phyloP scores from a whole-genome alignment of 306 rosid genomes.

The Cicer yamashitae region DNA sequence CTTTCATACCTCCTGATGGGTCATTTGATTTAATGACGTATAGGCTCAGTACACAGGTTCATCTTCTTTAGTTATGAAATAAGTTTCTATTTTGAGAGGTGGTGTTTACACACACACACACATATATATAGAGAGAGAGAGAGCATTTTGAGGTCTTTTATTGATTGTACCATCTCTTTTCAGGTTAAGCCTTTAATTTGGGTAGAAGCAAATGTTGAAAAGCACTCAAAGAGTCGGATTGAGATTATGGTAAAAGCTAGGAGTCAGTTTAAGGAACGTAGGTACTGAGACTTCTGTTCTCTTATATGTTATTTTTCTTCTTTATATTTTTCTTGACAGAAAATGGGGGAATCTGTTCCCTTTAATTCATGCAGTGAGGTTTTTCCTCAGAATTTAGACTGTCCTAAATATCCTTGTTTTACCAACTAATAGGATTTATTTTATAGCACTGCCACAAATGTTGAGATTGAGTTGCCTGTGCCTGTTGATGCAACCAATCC shows the following conservation, averaged over 20 bases:
- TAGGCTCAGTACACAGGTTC: constrained; percentile 94
- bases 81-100: constrained; percentile 34
- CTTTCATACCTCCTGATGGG: constrained; percentile 97
- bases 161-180: constrained; percentile 37
- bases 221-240: constrained; percentile 93
- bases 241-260: constrained; percentile 95
- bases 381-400: constrained; percentile 25
- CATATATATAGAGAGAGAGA: background rate
- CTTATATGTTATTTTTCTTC: background rate
- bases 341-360: constrained; percentile 9
- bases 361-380: constrained; percentile 16
- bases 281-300: constrained; percentile 56
- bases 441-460: constrained; percentile 92
- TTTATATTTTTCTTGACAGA: constrained; percentile 9
- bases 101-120: background rate
- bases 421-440: constrained; percentile 46
- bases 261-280: constrained; percentile 99
- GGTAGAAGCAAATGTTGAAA: constrained; percentile 98
- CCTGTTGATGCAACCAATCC: constrained; percentile 94
- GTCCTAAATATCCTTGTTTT: constrained; percentile 34
- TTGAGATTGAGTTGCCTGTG: constrained; percentile 93
- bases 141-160: constrained; percentile 16
- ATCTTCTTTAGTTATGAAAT: constrained; percentile 41
- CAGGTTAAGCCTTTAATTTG: constrained; percentile 95
- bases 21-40: constrained; percentile 97